A percentile compares a stretch with the other conserved stretches of the same genome.
These are phyloP conservation scores for Inga leiocalycina DNA, from an alignment of 306 rosid species.

Conservation along the genomic window DNA sequence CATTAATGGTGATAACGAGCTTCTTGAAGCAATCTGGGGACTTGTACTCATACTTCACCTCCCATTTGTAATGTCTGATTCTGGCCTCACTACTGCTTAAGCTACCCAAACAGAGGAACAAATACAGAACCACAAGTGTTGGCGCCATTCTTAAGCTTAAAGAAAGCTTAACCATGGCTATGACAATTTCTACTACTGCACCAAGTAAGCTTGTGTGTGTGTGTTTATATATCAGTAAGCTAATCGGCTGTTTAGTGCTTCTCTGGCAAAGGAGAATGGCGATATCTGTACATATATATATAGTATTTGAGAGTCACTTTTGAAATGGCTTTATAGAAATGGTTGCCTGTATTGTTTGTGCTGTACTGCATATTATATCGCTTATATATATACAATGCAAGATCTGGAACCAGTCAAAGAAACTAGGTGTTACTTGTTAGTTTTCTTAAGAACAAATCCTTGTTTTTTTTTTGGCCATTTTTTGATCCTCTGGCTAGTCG, in stretches of 20 bases:
- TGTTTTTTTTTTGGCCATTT: no score
- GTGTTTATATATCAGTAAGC: background rate
- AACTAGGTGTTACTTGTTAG: background rate
- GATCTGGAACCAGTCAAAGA: background rate
- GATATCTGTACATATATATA: background rate
- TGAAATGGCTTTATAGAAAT: background rate
- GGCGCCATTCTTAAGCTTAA: background rate
- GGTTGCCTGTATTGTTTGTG: background rate
- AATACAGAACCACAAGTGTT: slow-evolving; percentile 38
- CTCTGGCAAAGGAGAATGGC: background rate
- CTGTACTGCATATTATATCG: background rate
- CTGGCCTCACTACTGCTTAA: slow-evolving; percentile 48
- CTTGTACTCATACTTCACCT: slow-evolving; percentile 36
- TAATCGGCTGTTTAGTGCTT: background rate
- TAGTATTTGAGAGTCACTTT: background rate
- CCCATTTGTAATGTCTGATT: slow-evolving; percentile 49
- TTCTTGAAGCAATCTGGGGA: slow-evolving; percentile 86
- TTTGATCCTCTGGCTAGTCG: background rate
- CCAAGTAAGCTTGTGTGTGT: background rate
- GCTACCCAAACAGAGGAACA: slow-evolving; percentile 28
- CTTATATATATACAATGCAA: background rate
- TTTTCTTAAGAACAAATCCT: background rate
- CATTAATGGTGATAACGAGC: slow-evolving; percentile 73
- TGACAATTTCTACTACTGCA: background rate
- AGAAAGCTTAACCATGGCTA: background rate